Base-by-base conservation (phyloP, 1,284 basidiomycete genomes). In the Leccinum solheimii region DNA sequence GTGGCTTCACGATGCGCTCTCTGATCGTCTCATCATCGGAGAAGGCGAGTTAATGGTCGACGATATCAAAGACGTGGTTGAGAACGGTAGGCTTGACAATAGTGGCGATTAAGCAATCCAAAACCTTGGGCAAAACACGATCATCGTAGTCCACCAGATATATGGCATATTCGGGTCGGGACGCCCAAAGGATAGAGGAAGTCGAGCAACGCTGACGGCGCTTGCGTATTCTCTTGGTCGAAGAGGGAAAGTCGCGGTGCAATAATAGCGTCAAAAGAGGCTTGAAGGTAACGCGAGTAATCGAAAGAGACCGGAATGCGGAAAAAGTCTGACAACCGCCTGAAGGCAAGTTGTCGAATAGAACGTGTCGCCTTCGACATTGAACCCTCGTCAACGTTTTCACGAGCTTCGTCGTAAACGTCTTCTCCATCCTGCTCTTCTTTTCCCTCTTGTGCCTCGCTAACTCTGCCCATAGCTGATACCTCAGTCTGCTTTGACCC, bases 251-350 rank as follows among this genome's bases (percentile, higher is more conserved):
- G 79, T 19, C 96, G 90, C 0, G 96, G 95, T 0, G 90, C 88
- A 69, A 99, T 91, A 75, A 95, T 85, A 0, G 83, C 77, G 2
- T 80, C 66, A 76, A 95, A 97, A 10, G 90, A 83, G 10, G 81
- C 77, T 1, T 79, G 75, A 66, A 98, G 80, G 76, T 88, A 97
- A 0, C 86, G 81, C 0, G 78, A 68, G 76, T 92, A 97, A 72
- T 95, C 85, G 71, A 95, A 98, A 1, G 78, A 71, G 45, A 86
- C 79, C 0, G 88, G 84, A 45, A 80, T 81, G 30, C 86, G 84
- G 82, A 97, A 95, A 79, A 98, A 97, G 69, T 97, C 93, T 1
- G 88, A 86, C 43, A 98, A 78, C 13, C 96, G 88, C 74, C 94
- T 94, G 61, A 98, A 76, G 5, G 94, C 95, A 0, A 91, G 80